Evolutionary conservation across 192 early-diverging fungal genomes (phyloP).

Genomic region (Coemansia sp.): DNA sequence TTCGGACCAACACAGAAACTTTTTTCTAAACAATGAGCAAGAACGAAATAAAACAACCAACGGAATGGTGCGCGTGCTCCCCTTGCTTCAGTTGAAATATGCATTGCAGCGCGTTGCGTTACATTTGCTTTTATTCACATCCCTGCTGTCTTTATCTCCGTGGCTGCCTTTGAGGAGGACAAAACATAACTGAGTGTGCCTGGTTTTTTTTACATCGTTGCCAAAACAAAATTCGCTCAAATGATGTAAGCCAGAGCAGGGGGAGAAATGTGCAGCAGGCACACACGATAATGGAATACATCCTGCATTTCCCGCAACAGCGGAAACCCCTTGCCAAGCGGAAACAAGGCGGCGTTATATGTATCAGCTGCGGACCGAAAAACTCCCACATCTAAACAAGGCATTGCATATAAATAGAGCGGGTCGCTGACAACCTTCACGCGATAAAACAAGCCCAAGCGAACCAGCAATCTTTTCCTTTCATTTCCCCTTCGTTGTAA

Average conservation of each 20-base stretch:
- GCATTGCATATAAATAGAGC: not conserved
- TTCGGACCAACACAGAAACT: not conserved
- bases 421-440: not conserved
- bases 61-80: slow-evolving; percentile 10
- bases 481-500: not conserved
- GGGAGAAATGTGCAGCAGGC: not conserved
- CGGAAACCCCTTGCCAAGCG: not conserved
- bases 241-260: slow-evolving; percentile 14
- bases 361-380: not conserved
- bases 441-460: not conserved
- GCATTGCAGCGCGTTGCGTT: slow-evolving; percentile 25
- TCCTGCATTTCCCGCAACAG: slow-evolving; percentile 4
- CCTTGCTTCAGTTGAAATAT: slow-evolving; percentile 1
- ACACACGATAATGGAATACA: not conserved
- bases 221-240: slow-evolving; percentile 5
- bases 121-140: slow-evolving; percentile 10
- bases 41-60: slow-evolving; percentile 4
- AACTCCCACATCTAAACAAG: not conserved
- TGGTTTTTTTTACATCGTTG: slow-evolving; percentile 12
- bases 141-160: not conserved
- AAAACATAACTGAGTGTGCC: too few relatives aligned
- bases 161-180: too few relatives aligned
- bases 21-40: not conserved
- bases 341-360: slow-evolving; percentile 2
- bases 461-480: not conserved